phyloP scores from a whole-genome alignment of 768 basidiomycete species.

The Termitomyces titanicus region DNA sequence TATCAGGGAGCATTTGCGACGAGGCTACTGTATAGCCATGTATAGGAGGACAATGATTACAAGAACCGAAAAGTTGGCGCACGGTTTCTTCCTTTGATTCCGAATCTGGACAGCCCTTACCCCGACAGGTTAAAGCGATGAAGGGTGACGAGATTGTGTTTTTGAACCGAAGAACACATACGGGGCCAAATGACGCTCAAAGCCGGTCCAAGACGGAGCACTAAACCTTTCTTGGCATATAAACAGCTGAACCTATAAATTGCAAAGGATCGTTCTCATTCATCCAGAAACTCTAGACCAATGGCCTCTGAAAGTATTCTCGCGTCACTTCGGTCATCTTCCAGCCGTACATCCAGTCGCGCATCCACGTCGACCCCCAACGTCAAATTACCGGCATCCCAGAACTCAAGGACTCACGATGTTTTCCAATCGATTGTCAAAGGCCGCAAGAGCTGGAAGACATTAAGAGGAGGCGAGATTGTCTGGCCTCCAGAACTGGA shows the following conservation, averaged over 20 bases:
- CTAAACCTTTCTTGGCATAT: slow-evolving; percentile 19
- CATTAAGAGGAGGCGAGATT: slow-evolving; percentile 64
- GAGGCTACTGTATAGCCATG: no score
- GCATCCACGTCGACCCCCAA: slow-evolving; percentile 9
- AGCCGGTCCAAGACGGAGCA: slow-evolving; percentile 18
- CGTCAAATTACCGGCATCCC: slow-evolving; percentile 25
- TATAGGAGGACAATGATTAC: slow-evolving; percentile 17
- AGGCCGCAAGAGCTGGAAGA: slow-evolving; percentile 75
- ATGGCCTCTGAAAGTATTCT: slow-evolving; percentile 16
- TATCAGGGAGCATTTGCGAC: neutral
- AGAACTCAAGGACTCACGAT: slow-evolving; percentile 42
- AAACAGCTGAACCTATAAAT: slow-evolving; percentile 29
- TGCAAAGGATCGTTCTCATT: slow-evolving; percentile 17
- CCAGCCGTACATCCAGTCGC: slow-evolving; percentile 10
- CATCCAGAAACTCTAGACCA: slow-evolving; percentile 10
- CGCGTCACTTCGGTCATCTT: slow-evolving; percentile 9
- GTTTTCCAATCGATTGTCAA: slow-evolving; percentile 66
- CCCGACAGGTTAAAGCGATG: slow-evolving; percentile 29
- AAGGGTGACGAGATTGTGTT: slow-evolving; percentile 28
- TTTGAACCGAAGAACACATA: slow-evolving; percentile 33
- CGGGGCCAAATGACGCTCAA: slow-evolving; percentile 20
- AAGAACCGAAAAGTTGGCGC: slow-evolving; percentile 21
- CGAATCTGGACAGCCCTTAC: slow-evolving; percentile 30
- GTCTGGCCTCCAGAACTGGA: slow-evolving; percentile 82
- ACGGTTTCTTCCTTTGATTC: slow-evolving; percentile 19